Percentiles rank a stretch among this genome's conserved stretches.
These are phyloP conservation scores for Cryptococcus deneoformans DNA, from an alignment of 1,284 basidiomycete genomes.

Conservation along the genomic window DNA sequence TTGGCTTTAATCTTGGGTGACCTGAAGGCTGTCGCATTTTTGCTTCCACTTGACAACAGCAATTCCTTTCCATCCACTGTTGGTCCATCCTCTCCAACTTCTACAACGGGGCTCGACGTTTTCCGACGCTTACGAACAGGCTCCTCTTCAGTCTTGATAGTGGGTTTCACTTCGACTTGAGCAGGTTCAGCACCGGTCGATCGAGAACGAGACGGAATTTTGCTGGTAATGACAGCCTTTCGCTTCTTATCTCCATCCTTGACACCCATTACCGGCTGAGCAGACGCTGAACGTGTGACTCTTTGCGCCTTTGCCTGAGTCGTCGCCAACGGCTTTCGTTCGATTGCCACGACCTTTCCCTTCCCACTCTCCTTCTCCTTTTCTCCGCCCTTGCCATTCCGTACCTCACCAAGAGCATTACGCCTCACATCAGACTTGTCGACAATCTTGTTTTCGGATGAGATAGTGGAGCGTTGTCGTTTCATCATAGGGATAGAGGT, in stretches of 20 bases:
- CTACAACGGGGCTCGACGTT: conserved; percentile 33
- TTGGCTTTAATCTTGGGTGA: conserved; percentile 46
- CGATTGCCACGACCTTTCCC: conserved; percentile 9
- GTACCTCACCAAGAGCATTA: conserved; percentile 46
- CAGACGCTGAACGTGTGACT: background rate
- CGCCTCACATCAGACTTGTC: conserved; percentile 25
- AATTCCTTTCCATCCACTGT: conserved; percentile 34
- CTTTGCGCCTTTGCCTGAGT: conserved; percentile 13
- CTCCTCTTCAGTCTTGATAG: conserved; percentile 6
- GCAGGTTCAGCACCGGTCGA: conserved; percentile 20
- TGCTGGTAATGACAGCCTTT: conserved; percentile 18
- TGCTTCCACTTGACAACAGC: conserved; percentile 28
- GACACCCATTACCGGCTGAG: conserved; percentile 1
- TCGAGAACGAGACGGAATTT: conserved; percentile 15
- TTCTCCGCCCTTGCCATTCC: conserved; percentile 26
- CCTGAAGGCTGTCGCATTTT: conserved; percentile 17
- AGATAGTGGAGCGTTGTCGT: conserved; percentile 21
- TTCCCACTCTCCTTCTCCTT: conserved; percentile 10
- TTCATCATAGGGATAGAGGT: conserved; percentile 41
- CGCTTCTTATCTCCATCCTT: conserved; percentile 28
- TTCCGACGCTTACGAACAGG: conserved; percentile 39
- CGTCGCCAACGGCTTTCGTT: conserved; percentile 24
- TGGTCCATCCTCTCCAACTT: conserved; percentile 19
- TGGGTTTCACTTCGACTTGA: background rate
- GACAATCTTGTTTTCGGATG: conserved; percentile 14